Evolutionary conservation across 768 basidiomycete genomes (phyloP).

Genomic region (Boletus tylopilopsis): DNA sequence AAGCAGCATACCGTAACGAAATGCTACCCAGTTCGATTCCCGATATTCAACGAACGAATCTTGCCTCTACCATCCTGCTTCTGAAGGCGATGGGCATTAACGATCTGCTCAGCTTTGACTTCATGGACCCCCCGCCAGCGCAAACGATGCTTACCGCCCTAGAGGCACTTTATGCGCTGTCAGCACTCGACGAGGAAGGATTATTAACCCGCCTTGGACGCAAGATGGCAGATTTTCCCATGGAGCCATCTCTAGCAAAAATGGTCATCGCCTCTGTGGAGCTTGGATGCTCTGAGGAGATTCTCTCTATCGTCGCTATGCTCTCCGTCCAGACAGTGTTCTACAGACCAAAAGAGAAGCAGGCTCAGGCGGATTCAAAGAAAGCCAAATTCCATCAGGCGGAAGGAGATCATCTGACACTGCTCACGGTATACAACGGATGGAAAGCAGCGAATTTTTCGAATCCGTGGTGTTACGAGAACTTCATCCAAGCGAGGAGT

Average conservation of each 20-base stretch:
- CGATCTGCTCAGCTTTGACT: constrained; percentile 95
- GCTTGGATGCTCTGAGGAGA: constrained; percentile 96
- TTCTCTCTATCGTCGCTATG: constrained; percentile 97
- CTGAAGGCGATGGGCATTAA: constrained; percentile 99
- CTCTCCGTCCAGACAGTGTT: constrained; percentile 94
- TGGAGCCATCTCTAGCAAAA: constrained; percentile 94
- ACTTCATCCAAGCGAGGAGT: constrained; percentile 96
- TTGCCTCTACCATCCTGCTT: constrained; percentile 89
- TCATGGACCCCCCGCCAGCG: constrained; percentile 98
- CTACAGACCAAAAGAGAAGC: constrained; percentile 99
- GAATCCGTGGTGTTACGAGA: constrained; percentile 99
- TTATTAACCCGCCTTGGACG: constrained; percentile 89
- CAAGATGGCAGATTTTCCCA: constrained; percentile 99
- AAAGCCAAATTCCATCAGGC: constrained; percentile 99
- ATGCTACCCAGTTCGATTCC: constrained; percentile 98
- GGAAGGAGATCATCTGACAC: constrained; percentile 92
- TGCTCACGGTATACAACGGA: constrained; percentile 95
- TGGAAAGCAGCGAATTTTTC: constrained; percentile 97
- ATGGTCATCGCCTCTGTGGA: constrained; percentile 99
- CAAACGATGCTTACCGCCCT: constrained; percentile 96
- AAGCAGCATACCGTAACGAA: constrained; percentile 97
- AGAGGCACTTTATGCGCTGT: constrained; percentile 91
- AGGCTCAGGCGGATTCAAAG: constrained; percentile 98
- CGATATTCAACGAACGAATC: constrained; percentile 94
- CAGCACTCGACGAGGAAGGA: constrained; percentile 96